phyloP scores from a whole-genome alignment of 78 protist genomes.

The Polysphondylium violaceum region DNA sequence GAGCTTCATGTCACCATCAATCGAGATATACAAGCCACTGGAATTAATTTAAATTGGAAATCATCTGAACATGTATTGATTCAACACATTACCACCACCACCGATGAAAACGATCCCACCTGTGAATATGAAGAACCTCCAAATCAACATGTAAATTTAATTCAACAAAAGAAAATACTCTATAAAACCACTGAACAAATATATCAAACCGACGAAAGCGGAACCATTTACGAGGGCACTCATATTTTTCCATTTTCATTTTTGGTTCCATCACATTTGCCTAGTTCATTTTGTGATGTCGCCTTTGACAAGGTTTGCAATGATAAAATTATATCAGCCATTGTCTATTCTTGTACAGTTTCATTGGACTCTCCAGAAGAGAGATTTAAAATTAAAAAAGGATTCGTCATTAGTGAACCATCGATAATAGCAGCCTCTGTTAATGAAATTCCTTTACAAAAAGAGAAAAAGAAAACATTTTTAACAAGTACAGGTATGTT shows the following conservation, averaged over 20 bases:
- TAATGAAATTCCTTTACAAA: constrained; percentile 13
- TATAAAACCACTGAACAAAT: not conserved
- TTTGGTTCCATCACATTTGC: constrained; percentile 4
- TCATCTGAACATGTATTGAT: constrained; percentile 13
- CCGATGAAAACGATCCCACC: no score
- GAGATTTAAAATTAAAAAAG: not conserved
- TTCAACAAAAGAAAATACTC: not conserved
- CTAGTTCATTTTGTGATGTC: not conserved
- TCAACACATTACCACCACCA: not conserved
- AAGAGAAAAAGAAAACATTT: constrained; percentile 26
- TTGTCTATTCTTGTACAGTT: not conserved
- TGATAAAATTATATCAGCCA: not conserved
- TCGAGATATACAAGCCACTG: constrained; percentile 4
- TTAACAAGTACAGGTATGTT: not conserved
- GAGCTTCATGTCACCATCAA: not conserved
- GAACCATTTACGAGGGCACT: not conserved
- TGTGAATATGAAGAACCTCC: not conserved
- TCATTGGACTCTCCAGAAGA: not conserved
- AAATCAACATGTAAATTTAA: not conserved
- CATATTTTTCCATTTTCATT: constrained; percentile 28
- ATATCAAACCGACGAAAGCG: constrained; percentile 5
- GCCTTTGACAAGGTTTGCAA: not conserved
- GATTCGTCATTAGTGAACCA: constrained; percentile 11
- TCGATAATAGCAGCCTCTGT: not conserved
- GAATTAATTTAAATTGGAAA: constrained; percentile 24